phyloP scores from a whole-genome alignment of 2,329 filamentous ascomycete genomes.

The Calonectria henricotiae region DNA sequence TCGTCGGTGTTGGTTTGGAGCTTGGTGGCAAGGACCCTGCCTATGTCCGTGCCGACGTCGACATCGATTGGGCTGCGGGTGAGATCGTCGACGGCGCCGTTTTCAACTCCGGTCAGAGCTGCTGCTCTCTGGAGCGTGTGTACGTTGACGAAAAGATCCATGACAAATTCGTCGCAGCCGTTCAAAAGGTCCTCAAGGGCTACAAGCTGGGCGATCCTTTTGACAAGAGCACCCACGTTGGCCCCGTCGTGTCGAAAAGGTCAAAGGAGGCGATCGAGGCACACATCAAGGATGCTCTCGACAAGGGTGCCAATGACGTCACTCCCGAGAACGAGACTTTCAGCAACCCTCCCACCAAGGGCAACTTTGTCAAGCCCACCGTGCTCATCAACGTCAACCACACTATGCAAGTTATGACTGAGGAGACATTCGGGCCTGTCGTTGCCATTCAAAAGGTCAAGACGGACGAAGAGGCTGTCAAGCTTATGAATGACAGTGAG shows the following conservation, averaged over 20 bases:
- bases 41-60: slow-evolving; percentile 89
- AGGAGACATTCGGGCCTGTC: slow-evolving; percentile 95
- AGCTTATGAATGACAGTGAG: slow-evolving; percentile 94
- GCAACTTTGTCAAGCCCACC: slow-evolving; percentile 92
- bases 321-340: slow-evolving; percentile 90
- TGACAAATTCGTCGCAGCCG: slow-evolving; percentile 84
- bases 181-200: slow-evolving; percentile 84
- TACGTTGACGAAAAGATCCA: slow-evolving; percentile 92
- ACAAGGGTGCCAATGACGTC: slow-evolving; percentile 86
- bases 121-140: slow-evolving; percentile 92
- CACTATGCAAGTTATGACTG: slow-evolving; percentile 89
- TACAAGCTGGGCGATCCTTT: slow-evolving; percentile 94
- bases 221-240: slow-evolving; percentile 84
- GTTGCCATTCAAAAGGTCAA: slow-evolving; percentile 92
- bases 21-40: slow-evolving; percentile 96
- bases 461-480: slow-evolving; percentile 84
- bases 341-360: slow-evolving; percentile 78
- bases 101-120: slow-evolving; percentile 99
- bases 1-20: slow-evolving; percentile 90
- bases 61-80: slow-evolving; percentile 90
- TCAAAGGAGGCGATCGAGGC: slow-evolving; percentile 83
- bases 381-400: slow-evolving; percentile 86
- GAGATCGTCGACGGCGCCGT: slow-evolving; percentile 97
- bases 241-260: slow-evolving; percentile 88
- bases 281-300: slow-evolving; percentile 87